Evolutionary conservation across 371 early-diverging fungal species (phyloP).

Genomic region (Mucor indicus): DNA sequence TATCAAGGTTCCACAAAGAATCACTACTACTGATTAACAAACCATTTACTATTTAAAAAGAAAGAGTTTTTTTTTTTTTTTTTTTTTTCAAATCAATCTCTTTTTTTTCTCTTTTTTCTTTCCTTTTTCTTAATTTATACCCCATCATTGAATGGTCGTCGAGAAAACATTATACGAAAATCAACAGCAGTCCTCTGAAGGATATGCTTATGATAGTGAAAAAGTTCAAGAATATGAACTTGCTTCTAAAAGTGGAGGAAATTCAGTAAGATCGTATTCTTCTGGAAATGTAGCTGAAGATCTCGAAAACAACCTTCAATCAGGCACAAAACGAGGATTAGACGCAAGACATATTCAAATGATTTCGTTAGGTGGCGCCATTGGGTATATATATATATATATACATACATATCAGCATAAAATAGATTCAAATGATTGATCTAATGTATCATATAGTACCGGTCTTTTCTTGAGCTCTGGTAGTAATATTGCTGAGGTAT

Average conservation of each 20-base stretch:
- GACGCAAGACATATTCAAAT: constrained; percentile 72
- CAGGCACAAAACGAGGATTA: constrained; percentile 50
- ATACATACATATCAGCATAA: not conserved
- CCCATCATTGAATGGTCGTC: no score
- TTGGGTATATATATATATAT: no score
- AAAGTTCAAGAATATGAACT: no score
- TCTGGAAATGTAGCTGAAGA: no score
- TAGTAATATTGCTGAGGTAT: constrained; percentile 58
- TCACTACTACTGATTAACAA: no score
- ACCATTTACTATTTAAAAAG: no score
- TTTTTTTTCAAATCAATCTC: not conserved
- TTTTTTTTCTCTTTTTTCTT: constrained; percentile 6
- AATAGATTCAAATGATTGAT: no score
- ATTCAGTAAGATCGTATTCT: constrained; percentile 1
- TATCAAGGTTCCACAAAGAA: no score
- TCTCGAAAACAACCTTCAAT: constrained; percentile 11
- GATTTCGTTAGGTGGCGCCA: constrained; percentile 76
- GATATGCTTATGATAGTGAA: no score
- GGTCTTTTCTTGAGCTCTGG: constrained; percentile 84
- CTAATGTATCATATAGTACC: no score
- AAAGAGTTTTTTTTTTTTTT: constrained; percentile 1
- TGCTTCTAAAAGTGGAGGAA: constrained; percentile 10
- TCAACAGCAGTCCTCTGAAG: no score
- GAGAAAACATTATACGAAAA: no score
- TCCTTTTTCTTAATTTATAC: constrained; percentile 1